Evolutionary conservation across 2,329 filamentous ascomycete genomes (phyloP).

Genomic region (Didymella segeticola): DNA sequence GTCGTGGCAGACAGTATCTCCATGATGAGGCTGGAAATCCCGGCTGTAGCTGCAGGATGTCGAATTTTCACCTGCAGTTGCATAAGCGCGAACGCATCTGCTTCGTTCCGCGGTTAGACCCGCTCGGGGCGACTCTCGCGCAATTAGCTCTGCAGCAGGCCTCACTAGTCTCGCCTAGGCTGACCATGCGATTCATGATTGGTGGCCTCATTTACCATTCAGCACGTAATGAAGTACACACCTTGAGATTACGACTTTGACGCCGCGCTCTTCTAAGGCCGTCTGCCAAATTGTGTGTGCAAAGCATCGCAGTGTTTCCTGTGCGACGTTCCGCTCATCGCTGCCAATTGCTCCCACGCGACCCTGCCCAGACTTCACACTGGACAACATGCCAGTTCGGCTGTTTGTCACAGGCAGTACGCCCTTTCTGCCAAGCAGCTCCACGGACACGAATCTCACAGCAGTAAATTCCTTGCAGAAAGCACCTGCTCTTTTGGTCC

Average conservation of each 20-base stretch:
- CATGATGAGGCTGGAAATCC: conserved; percentile 16
- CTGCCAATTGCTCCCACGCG: conserved; percentile 1
- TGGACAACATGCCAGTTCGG: background rate
- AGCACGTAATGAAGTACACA: conserved; percentile 14
- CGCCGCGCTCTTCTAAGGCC: background rate
- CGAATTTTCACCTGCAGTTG: conserved; percentile 15
- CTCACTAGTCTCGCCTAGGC: conserved; percentile 5
- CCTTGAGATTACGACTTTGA: conserved; percentile 6
- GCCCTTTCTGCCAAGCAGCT: conserved; percentile 10
- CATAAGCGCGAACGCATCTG: conserved; percentile 18
- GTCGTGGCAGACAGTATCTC: conserved; percentile 9
- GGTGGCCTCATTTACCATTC: conserved; percentile 6
- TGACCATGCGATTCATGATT: conserved; percentile 4
- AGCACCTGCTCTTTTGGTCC: conserved; percentile 9
- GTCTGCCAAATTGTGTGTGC: background rate
- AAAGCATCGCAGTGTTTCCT: conserved; percentile 1
- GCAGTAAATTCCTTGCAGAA: conserved; percentile 14
- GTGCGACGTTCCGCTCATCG: conserved; percentile 5
- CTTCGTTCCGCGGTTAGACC: conserved; percentile 15
- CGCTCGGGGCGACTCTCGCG: conserved; percentile 14
- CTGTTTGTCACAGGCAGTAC: conserved; percentile 12
- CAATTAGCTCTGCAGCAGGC: conserved; percentile 3
- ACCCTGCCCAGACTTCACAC: conserved; percentile 6
- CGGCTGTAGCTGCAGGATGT: conserved; percentile 13
- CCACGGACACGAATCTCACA: conserved; percentile 8